Conservation (phyloP, 768 basidiomycete species). For the Cystofilobasidium capitatum region DNA sequence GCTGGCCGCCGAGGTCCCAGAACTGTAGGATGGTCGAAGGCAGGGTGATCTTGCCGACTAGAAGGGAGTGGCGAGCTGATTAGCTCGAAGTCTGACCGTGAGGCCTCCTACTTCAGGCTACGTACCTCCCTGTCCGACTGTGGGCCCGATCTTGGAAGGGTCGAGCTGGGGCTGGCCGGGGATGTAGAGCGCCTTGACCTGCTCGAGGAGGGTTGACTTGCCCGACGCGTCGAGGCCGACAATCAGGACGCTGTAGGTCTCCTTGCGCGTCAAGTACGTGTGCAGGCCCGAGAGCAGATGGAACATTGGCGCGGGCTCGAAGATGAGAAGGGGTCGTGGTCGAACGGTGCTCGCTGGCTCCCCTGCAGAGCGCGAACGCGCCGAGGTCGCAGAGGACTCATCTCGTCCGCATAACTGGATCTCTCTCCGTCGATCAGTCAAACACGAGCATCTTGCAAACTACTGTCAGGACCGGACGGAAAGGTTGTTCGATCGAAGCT, state of each 20-base stretch:
- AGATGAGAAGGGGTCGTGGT: too few species aligned
- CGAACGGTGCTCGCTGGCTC: too few species aligned
- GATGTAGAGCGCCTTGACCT: conserved; percentile 24
- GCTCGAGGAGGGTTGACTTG: conserved; percentile 53
- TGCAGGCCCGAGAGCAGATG: conserved; percentile 87
- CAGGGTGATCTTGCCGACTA: conserved; percentile 85
- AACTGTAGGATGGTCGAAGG: conserved; percentile 91
- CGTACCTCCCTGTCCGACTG: conserved; percentile 95
- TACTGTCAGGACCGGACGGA: too few species aligned
- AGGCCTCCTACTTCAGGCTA: conserved; percentile 14
- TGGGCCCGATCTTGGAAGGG: conserved; percentile 88
- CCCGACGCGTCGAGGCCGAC: conserved; percentile 65
- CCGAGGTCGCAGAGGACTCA: too few species aligned
- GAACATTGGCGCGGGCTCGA: conserved; percentile 74
- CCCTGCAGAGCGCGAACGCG: too few species aligned
- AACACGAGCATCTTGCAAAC: too few species aligned
- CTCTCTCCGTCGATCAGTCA: too few species aligned
- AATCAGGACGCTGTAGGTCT: conserved; percentile 89
- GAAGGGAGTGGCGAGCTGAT: not conserved
- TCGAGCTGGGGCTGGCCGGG: conserved; percentile 11
- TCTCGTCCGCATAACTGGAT: too few species aligned
- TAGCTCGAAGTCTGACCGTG: not conserved
- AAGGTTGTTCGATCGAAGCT: too few species aligned
- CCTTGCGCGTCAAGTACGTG: conserved; percentile 68
- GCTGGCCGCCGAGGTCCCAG: conserved; percentile 93